These are phyloP conservation scores for Aegle marmelos DNA, from an alignment of 345 rosid genomes.

Conservation along the genomic window DNA sequence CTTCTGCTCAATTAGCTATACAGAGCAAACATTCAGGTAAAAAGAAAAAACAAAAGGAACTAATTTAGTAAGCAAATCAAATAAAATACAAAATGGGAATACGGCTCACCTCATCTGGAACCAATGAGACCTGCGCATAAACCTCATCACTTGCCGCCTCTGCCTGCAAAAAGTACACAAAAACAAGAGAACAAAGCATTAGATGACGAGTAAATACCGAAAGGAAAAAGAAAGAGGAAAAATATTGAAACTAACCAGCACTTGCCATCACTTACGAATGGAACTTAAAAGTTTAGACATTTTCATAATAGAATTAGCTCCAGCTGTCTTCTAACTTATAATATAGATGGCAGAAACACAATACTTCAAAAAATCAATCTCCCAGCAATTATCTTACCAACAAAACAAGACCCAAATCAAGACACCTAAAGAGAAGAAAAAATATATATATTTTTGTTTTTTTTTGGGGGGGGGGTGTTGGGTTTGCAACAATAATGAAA, in stretches of 20 bases:
- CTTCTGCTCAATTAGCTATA: constrained; percentile 53
- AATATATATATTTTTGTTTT: too few relatives aligned
- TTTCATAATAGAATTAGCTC: background rate
- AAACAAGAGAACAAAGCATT: constrained; percentile 16
- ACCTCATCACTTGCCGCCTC: constrained; percentile 88
- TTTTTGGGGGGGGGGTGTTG: rapidly evolving
- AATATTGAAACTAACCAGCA: background rate
- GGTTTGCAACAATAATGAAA: background rate
- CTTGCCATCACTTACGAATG: background rate
- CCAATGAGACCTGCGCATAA: constrained; percentile 82
- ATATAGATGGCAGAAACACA: background rate
- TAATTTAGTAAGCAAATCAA: background rate
- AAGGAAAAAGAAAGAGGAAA: background rate
- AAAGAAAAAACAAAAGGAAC: background rate
- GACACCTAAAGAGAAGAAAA: background rate
- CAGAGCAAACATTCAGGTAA: background rate
- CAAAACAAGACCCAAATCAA: constrained; percentile 11
- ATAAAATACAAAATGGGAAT: constrained; percentile 14
- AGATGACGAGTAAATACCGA: background rate
- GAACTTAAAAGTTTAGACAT: background rate
- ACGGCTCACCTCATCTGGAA: constrained; percentile 76
- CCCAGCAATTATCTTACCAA: constrained; percentile 7
- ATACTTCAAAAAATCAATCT: background rate
- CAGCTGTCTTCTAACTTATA: background rate
- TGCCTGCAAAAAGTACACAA: constrained; percentile 52